Evolutionary conservation across 2,329 filamentous ascomycete species (phyloP).

Genomic region (Diaporthe amygdali): DNA sequence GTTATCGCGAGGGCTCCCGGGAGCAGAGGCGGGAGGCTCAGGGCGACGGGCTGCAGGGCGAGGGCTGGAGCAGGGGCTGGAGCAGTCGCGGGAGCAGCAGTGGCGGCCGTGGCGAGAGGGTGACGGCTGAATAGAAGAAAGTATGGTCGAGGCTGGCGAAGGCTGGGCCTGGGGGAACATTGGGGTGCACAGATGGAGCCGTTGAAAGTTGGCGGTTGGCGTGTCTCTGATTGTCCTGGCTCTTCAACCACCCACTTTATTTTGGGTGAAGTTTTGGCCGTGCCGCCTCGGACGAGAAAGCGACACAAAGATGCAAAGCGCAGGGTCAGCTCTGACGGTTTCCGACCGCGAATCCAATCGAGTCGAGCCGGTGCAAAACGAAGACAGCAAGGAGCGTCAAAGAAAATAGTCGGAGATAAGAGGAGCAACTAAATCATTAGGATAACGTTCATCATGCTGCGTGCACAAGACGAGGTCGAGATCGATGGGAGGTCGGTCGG

Average conservation of each 20-base stretch:
- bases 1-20: background rate
- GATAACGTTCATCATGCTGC: conserved; percentile 24
- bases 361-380: background rate
- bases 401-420: conserved; percentile 11
- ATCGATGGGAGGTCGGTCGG: background rate
- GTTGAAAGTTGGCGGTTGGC: conserved; percentile 2
- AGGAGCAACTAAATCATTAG: conserved; percentile 21
- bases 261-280: conserved; percentile 12
- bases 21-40: background rate
- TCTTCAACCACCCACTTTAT: conserved; percentile 19
- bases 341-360: background rate
- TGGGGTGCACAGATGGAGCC: conserved; percentile 14
- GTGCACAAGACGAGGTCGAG: background rate
- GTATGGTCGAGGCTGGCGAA: conserved; percentile 23
- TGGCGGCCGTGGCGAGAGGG: conserved; percentile 1
- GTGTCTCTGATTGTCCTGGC: conserved; percentile 16
- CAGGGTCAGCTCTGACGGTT: background rate
- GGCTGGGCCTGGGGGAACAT: conserved; percentile 22
- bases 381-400: conserved; percentile 19
- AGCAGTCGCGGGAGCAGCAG: background rate
- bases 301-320: background rate
- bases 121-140: conserved; percentile 11
- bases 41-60: background rate
- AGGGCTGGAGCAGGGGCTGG: background rate
- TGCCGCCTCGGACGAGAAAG: conserved; percentile 1